These are phyloP conservation scores for Jaapia argillacea DNA, from an alignment of 768 basidiomycete genomes.

Conservation along the genomic window DNA sequence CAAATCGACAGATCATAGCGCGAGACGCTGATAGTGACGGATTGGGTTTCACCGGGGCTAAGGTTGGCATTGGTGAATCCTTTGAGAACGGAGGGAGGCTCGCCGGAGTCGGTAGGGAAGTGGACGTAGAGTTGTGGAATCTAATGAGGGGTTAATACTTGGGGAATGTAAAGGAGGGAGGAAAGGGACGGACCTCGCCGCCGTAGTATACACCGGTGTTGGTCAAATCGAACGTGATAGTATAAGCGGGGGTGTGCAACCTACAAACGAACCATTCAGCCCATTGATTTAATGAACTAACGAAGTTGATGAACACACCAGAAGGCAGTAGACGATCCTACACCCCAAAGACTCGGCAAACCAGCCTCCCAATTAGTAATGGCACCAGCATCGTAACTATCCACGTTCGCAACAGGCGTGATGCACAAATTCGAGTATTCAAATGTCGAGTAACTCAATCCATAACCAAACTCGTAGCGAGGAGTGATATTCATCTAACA, in stretches of 20 bases:
- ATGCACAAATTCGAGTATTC: constrained; percentile 52
- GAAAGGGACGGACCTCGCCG: no score
- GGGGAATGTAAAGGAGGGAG: no score
- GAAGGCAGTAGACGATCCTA: background rate
- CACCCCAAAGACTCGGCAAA: constrained; percentile 25
- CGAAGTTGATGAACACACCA: background rate
- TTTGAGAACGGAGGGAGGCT: constrained; percentile 58
- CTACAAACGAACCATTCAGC: constrained; percentile 16
- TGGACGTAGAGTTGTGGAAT: constrained; percentile 72
- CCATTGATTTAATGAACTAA: background rate
- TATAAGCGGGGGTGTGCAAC: constrained; percentile 58
- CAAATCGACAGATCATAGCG: constrained; percentile 67
- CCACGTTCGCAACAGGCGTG: constrained; percentile 20
- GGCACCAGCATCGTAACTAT: constrained; percentile 15
- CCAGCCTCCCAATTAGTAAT: constrained; percentile 29
- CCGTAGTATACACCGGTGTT: constrained; percentile 58
- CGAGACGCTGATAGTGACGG: constrained; percentile 48
- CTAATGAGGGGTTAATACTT: no score
- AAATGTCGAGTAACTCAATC: constrained; percentile 80
- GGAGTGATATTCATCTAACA: constrained; percentile 53
- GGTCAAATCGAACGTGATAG: constrained; percentile 50
- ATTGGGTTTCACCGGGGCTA: constrained; percentile 31
- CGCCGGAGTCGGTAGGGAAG: constrained; percentile 48
- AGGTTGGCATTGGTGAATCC: constrained; percentile 59
- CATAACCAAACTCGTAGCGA: constrained; percentile 86